Percentiles rank a stretch among this genome's conserved stretches.
Evolutionary conservation across 2,329 filamentous ascomycete genomes (phyloP).

Genomic region (Sarocladium kiliense): DNA sequence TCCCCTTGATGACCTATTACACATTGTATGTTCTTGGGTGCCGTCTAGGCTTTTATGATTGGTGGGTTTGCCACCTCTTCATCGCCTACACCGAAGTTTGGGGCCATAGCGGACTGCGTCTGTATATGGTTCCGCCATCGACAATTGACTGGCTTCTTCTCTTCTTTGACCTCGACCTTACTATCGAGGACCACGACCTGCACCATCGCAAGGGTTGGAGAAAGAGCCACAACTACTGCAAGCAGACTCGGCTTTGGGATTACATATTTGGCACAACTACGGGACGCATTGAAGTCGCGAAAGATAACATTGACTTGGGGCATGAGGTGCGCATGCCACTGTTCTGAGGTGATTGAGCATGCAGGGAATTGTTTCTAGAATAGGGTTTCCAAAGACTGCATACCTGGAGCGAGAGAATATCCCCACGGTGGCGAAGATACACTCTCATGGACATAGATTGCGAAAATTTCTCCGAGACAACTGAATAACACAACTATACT

Average conservation of each 20-base stretch:
- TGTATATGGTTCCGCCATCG: conserved; percentile 28
- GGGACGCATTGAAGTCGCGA: conserved; percentile 28
- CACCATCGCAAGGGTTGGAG: conserved; percentile 34
- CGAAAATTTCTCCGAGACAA: no score
- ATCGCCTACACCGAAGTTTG: conserved; percentile 33
- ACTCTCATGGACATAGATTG: no score
- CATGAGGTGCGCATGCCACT: conserved; percentile 23
- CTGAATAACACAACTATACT: no score
- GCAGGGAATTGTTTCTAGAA: no score
- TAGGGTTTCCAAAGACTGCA: no score
- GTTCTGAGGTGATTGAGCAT: conserved; percentile 5
- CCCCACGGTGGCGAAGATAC: no score
- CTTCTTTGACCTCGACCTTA: conserved; percentile 26
- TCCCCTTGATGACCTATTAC: conserved; percentile 32
- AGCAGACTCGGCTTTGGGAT: conserved; percentile 32
- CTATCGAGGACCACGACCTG: conserved; percentile 38
- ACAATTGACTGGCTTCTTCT: conserved; percentile 28
- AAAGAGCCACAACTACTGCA: conserved; percentile 31
- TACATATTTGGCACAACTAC: conserved; percentile 27
- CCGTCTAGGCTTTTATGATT: conserved; percentile 41
- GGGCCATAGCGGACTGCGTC: conserved; percentile 33
- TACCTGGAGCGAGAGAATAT: no score
- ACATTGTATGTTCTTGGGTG: conserved; percentile 28
- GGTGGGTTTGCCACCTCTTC: conserved; percentile 40
- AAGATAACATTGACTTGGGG: conserved; percentile 24